Evolutionary conservation across 768 basidiomycete genomes (phyloP).

Genomic region (Gelatoporia subvermispora): DNA sequence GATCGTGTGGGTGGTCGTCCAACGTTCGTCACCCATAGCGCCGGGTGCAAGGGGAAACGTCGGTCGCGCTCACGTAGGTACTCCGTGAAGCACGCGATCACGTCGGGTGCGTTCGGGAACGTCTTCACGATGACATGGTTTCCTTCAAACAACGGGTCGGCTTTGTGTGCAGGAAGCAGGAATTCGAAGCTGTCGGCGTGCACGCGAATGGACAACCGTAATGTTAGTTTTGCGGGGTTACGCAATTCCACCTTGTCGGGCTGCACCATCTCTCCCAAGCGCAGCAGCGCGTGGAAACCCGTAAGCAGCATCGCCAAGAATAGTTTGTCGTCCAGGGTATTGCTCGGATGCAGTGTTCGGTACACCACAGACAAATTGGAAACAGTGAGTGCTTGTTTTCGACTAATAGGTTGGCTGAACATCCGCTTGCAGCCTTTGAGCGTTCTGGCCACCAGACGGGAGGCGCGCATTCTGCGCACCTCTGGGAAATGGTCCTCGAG

Average conservation of each 20-base stretch:
- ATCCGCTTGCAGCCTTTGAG: constrained; percentile 28
- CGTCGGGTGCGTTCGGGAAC: not conserved
- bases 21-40: constrained; percentile 29
- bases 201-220: constrained; percentile 9
- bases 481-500: constrained; percentile 28
- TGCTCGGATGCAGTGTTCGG: not conserved
- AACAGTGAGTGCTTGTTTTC: constrained; percentile 25
- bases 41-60: constrained; percentile 20
- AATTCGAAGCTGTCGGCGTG: constrained; percentile 7
- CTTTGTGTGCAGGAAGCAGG: constrained; percentile 34
- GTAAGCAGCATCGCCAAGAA: constrained; percentile 17
- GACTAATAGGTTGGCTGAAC: constrained; percentile 10
- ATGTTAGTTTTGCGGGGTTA: constrained; percentile 16
- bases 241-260: constrained; percentile 11
- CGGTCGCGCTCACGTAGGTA: constrained; percentile 25
- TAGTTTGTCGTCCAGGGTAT: constrained; percentile 19
- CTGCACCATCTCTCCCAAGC: constrained; percentile 26
- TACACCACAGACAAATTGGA: constrained; percentile 6
- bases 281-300: constrained; percentile 21
- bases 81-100: not conserved
- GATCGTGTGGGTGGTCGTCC: constrained; percentile 27
- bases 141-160: constrained; percentile 25
- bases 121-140: too few relatives aligned
- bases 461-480: constrained; percentile 14
- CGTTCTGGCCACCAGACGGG: constrained; percentile 23